A percentile compares a stretch with the other conserved stretches of the same genome.
phyloP scores from a whole-genome alignment of 208 protist species.

The Angomonas desouzai region DNA sequence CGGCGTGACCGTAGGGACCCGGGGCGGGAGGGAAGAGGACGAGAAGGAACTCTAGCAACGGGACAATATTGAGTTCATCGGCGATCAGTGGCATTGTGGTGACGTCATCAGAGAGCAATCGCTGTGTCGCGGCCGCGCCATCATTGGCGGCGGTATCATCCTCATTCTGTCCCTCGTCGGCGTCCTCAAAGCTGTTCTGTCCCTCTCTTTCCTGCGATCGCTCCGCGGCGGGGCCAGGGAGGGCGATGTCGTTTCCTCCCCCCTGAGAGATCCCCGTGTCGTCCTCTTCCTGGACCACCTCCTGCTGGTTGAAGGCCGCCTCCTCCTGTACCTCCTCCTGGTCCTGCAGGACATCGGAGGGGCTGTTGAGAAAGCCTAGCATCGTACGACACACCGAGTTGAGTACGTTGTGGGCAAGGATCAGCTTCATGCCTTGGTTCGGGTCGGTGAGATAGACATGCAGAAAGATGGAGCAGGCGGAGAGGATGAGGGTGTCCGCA shows the following conservation, averaged over 20 bases:
- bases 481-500: slow-evolving; percentile 14
- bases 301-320: neutral
- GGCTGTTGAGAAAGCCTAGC: slow-evolving; percentile 13
- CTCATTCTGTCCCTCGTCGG: neutral
- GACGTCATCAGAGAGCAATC: slow-evolving; percentile 29
- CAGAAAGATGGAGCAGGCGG: slow-evolving; percentile 22
- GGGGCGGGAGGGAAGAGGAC: slow-evolving; percentile 42
- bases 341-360: neutral
- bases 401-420: slow-evolving; percentile 20
- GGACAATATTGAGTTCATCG: slow-evolving; percentile 51
- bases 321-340: neutral
- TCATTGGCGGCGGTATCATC: slow-evolving; percentile 3
- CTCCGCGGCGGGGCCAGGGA: neutral
- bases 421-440: slow-evolving; percentile 20
- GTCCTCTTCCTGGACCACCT: neutral
- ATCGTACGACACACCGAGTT: slow-evolving; percentile 28
- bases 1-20: slow-evolving; percentile 24
- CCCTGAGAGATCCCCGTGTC: neutral
- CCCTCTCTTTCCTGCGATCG: neutral
- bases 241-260: neutral
- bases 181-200: neutral
- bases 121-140: slow-evolving; percentile 17
- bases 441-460: slow-evolving; percentile 25
- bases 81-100: slow-evolving; percentile 50
- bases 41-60: slow-evolving; percentile 69